Evolutionary conservation across 2,329 filamentous ascomycete genomes (phyloP), one percentile per base, ranked within the genome.

Genomic region (Nannizziopsis barbatae): DNA sequence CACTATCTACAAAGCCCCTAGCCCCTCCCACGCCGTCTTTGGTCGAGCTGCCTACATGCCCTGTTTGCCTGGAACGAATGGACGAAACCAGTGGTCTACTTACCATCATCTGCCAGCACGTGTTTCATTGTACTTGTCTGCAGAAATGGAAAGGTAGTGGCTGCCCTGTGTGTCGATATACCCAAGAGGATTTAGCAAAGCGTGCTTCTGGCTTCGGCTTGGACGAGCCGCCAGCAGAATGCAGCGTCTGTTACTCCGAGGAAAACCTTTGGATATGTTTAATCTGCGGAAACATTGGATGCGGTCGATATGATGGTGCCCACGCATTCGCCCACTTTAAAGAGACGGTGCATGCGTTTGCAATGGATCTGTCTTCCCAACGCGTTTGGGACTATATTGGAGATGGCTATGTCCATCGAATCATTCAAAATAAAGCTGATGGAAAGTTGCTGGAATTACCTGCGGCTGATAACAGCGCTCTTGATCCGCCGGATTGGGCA

Each of bases 381-480:
- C 84, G 95, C 58, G 89, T 98, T 1, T 98, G 92, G 92, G 92
- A 98, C 66, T 98, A 98, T 55, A 86, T 86, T 0, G 88, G 86
- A 3, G 92, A 98, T 61, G 85, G 84, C 60, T 98, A 95, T 75
- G 92, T 96, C 42, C 92, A 98, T 66, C 83, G 92, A 8, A 79
- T 96, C 45, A 94, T 98, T 49, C 84, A 94, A 55, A 87, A 88
- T 61, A 95, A 95, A 69, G 83, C 86, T 8, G 88, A 95, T 63
- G 86, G 86, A 18, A 95, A 95, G 65, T 75, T 95, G 2, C 84
- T 95, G 14, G 90, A 96, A 64, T 74, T 95, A n/a, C 86, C 88
- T 0, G 75, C 76, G 2, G 70, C 74, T 51, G 71, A 69, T 60
- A 55, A 69, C 52, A 66, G 65, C 44, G 67, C 64, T 0, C 63